These are phyloP conservation scores for Ceratocystis diversiconidia DNA, from an alignment of 2,329 filamentous ascomycete genomes.

Conservation along the genomic window DNA sequence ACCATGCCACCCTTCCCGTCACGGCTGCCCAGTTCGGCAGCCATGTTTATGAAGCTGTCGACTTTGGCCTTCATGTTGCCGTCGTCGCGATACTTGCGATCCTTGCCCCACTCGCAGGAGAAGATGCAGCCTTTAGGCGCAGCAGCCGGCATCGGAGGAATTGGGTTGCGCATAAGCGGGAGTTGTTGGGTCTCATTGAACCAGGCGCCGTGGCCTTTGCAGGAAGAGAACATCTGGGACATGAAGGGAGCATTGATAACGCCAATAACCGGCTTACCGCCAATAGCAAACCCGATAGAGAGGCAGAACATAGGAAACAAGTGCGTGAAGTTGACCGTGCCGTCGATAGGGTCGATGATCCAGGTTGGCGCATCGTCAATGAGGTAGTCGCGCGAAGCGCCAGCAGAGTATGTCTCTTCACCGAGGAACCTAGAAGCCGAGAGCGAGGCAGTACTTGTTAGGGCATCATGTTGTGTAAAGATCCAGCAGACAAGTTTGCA, in stretches of 20 bases:
- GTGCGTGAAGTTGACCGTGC: conserved; percentile 71
- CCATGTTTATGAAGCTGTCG: conserved; percentile 63
- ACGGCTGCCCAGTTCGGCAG: conserved; percentile 47
- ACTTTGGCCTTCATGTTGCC: conserved; percentile 60
- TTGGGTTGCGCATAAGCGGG: conserved; percentile 47
- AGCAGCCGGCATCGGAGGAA: conserved; percentile 46
- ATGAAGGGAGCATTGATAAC: conserved; percentile 60
- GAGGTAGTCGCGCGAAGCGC: conserved; percentile 52
- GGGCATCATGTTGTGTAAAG: neutral
- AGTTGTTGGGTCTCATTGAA: conserved; percentile 49
- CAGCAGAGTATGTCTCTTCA: conserved; percentile 61
- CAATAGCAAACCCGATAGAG: conserved; percentile 54
- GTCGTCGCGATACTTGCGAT: conserved; percentile 48
- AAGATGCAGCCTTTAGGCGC: conserved; percentile 59
- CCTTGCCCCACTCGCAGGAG: conserved; percentile 68
- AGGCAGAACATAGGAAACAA: conserved; percentile 72
- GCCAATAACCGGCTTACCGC: conserved; percentile 48
- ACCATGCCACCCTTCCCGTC: conserved; percentile 63
- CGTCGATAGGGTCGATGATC: conserved; percentile 65
- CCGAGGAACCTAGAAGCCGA: conserved; percentile 48
- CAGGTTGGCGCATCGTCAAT: conserved; percentile 52
- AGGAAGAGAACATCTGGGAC: conserved; percentile 54
- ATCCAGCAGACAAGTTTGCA: conserved; percentile 16
- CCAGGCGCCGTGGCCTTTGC: conserved; percentile 52
- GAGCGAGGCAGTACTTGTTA: neutral